Percentiles rank a stretch among this genome's conserved stretches.
Evolutionary conservation across 768 basidiomycete species (phyloP).

Genomic region (Tricholoma flavovirens): DNA sequence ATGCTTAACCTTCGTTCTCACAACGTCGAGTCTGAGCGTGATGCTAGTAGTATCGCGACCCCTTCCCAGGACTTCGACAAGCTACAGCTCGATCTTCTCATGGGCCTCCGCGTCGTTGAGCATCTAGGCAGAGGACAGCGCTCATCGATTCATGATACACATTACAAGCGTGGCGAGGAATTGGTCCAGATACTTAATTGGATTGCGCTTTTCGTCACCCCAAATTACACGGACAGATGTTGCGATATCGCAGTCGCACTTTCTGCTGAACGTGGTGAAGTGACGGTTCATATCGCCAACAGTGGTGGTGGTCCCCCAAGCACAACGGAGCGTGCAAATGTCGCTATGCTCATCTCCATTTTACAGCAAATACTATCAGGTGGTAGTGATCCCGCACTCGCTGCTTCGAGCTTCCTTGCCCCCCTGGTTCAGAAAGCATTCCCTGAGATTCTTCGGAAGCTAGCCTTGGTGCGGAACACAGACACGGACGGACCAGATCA

Average conservation of each 20-base stretch:
- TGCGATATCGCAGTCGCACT: slow-evolving; percentile 11
- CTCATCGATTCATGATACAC: slow-evolving; percentile 2
- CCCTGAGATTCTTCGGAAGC: slow-evolving; percentile 9
- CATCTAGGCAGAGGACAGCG: slow-evolving; percentile 7
- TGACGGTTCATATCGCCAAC: slow-evolving; percentile 9
- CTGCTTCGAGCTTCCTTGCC: slow-evolving; percentile 2
- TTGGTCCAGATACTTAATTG: slow-evolving; percentile 11
- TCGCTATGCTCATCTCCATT: slow-evolving; percentile 6
- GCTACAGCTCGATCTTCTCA: slow-evolving; percentile 11
- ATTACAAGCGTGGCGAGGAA: slow-evolving; percentile 3
- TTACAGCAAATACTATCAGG: slow-evolving; percentile 5
- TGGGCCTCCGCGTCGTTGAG: slow-evolving; percentile 12
- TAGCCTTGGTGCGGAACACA: slow-evolving; percentile 4
- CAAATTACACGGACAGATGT: slow-evolving; percentile 1
- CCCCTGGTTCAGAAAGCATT: slow-evolving; percentile 6
- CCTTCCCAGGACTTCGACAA: neutral
- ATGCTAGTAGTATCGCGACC: neutral
- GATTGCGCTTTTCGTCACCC: slow-evolving; percentile 8
- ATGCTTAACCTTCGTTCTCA: neutral
- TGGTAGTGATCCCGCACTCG: neutral
- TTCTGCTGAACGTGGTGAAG: slow-evolving; percentile 5
- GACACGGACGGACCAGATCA: neutral
- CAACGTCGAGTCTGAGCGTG: neutral
- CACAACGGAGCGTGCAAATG: slow-evolving; percentile 4
- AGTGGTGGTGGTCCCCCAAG: slow-evolving; percentile 7